phyloP scores from a whole-genome alignment of 176 grass and related monocot genomes.

The Dactylis glomerata region DNA sequence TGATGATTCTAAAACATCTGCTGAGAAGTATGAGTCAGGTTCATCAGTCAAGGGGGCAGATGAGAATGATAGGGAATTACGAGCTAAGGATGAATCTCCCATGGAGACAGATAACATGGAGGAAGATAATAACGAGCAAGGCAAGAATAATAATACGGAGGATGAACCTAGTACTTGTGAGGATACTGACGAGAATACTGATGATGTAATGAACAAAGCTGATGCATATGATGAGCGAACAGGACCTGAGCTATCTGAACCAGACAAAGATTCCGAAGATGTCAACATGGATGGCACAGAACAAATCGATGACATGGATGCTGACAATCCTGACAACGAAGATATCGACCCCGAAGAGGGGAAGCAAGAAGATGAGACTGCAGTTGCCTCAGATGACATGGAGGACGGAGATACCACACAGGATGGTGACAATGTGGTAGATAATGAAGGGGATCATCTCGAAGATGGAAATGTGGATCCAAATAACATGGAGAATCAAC shows the following conservation, averaged over 20 bases:
- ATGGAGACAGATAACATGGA: conserved; percentile 60
- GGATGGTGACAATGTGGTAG: conserved; percentile 31
- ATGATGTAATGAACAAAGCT: conserved; percentile 60
- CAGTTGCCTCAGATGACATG: conserved; percentile 38
- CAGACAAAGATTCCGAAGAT: conserved; percentile 57
- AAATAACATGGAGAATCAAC: conserved; percentile 40
- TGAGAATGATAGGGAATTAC: conserved; percentile 56
- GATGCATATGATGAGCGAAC: conserved; percentile 80
- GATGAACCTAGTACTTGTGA: conserved; percentile 54
- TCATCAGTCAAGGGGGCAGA: conserved; percentile 64
- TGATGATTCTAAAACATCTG: conserved; percentile 57
- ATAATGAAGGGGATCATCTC: conserved; percentile 40
- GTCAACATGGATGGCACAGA: conserved; percentile 49
- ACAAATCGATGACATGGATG: conserved; percentile 35
- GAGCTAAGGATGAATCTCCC: conserved; percentile 81
- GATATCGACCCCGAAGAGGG: conserved; percentile 42
- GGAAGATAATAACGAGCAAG: conserved; percentile 44
- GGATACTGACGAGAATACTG: conserved; percentile 41
- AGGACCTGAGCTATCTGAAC: conserved; percentile 58
- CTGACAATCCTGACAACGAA: conserved; percentile 35
- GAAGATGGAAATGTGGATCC: conserved; percentile 57
- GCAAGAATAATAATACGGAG: conserved; percentile 39
- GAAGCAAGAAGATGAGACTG: conserved; percentile 42
- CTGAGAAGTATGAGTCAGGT: conserved; percentile 80
- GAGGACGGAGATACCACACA: conserved; percentile 44